Evolutionary conservation across 371 early-diverging fungal species (phyloP).

Genomic region (Rhizopus arrhizus): DNA sequence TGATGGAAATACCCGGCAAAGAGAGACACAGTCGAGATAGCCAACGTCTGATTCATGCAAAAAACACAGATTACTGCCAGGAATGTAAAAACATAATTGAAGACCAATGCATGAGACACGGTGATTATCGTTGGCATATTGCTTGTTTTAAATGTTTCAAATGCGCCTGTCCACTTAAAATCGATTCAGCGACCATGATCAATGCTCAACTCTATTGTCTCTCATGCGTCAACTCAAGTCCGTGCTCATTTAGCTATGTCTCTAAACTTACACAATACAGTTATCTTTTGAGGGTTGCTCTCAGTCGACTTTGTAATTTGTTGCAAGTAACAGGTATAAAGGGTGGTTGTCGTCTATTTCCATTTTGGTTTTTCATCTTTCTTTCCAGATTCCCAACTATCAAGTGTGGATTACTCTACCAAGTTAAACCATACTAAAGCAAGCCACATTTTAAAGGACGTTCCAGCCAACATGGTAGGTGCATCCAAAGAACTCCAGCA

Average conservation of each 20-base stretch:
- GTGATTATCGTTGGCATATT: constrained; percentile 78
- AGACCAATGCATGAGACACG: constrained; percentile 80
- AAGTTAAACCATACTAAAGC: constrained; percentile 22
- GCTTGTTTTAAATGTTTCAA: constrained; percentile 75
- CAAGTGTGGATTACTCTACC: constrained; percentile 41
- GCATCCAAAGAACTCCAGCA: constrained; percentile 26
- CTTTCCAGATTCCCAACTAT: constrained; percentile 40
- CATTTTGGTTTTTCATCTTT: constrained; percentile 2
- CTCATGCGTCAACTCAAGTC: constrained; percentile 10
- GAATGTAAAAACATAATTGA: constrained; percentile 80
- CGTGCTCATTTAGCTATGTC: constrained; percentile 55
- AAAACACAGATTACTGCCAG: constrained; percentile 79
- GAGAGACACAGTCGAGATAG: constrained; percentile 51
- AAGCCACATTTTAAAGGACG: constrained; percentile 17
- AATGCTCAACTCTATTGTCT: neutral
- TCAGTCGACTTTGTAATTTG: constrained; percentile 79
- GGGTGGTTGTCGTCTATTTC: neutral
- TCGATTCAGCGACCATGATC: neutral
- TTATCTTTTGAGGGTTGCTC: constrained; percentile 83
- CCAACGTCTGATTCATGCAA: constrained; percentile 49
- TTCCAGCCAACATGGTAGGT: constrained; percentile 15
- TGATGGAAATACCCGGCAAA: constrained; percentile 64
- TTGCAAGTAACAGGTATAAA: constrained; percentile 67
- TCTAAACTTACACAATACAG: constrained; percentile 91
- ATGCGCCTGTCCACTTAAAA: constrained; percentile 58